phyloP scores from a whole-genome alignment of 805 yeast species.

The Candida ascalaphidarum region DNA sequence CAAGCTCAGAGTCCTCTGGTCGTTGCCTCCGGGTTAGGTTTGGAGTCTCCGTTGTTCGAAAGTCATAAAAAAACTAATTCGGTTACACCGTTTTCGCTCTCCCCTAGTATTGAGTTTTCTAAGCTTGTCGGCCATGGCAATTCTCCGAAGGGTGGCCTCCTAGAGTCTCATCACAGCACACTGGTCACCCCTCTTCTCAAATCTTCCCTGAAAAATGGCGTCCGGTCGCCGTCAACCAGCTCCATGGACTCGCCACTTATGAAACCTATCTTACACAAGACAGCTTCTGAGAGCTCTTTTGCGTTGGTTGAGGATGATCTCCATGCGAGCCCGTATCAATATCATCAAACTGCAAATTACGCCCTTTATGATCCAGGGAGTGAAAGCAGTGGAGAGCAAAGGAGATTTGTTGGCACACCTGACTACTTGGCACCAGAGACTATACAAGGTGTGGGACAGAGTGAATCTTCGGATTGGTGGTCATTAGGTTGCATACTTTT shows the following conservation, averaged over 20 bases:
- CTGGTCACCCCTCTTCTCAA: too few relatives aligned
- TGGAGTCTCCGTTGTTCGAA: conserved; percentile 19
- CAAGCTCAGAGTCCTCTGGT: too few relatives aligned
- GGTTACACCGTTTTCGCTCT: conserved; percentile 36
- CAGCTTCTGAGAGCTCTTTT: conserved; percentile 52
- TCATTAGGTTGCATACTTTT: conserved; percentile 92
- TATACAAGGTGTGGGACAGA: conserved; percentile 75
- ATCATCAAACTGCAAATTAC: too few relatives aligned
- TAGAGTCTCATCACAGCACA: too few relatives aligned
- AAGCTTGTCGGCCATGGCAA: conserved; percentile 3
- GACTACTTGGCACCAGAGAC: conserved; percentile 98
- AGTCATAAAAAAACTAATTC: conserved; percentile 29
- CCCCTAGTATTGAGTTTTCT: conserved; percentile 27
- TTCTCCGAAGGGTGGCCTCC: too few relatives aligned
- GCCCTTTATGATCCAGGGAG: conserved; percentile 72
- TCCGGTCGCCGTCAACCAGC: conserved; percentile 25
- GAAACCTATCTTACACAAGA: conserved; percentile 38
- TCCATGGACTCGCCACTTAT: conserved; percentile 40
- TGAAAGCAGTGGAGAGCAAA: conserved; percentile 30
- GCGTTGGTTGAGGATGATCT: conserved; percentile 45
- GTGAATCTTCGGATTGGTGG: conserved; percentile 96
- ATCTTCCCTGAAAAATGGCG: conserved; percentile 3
- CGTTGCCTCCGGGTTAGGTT: conserved; percentile 2
- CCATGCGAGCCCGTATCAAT: conserved; percentile 20
- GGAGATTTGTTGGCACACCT: conserved; percentile 91